Base-by-base conservation (phyloP, 257 asterid genomes). In the Solanum peruvianum region DNA sequence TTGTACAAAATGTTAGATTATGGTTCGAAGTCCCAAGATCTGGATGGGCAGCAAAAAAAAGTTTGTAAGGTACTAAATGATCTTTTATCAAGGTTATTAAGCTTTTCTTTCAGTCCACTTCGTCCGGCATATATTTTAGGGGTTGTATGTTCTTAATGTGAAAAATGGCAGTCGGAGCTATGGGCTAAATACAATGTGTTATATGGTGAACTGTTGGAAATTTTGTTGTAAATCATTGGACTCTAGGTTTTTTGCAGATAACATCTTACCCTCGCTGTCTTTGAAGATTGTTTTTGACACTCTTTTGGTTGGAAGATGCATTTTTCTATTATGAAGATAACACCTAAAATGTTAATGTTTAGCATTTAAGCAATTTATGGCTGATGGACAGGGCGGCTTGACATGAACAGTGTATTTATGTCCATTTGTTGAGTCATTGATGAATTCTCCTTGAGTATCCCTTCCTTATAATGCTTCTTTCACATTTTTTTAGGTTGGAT, bases 41-140 rank as follows among this genome's bases (percentile, higher is more conserved):
- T 96, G 47, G 95, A 93, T 21, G 96, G 98, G 82, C 92, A 91
- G 89, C 94, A 91, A 94, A 96, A 93, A 93, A 94, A 92, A 88
- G 76, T 94, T 94, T 86, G 96, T 92, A 73, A 92, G 99, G 98
- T 96, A 78, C 64, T 45, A 44, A 27, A 78, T 27, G 18, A 15
- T 78, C 41, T 31, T 45, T 78, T 45, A 16, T 45, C 45, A 29
- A 90, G n/a, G 56, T 13, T 23, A 39, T 44, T 13, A 35, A 47
- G 18, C 16, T 56, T 25, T n/a, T 37, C 20, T 66, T 31, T 15
- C 76, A 56, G 5, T 10, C 78, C 37, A 72, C 45, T 11, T 83
- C 85, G 11, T 31, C 69, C 13, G 25, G 9, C 12, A 39, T 35
- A 2, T 78, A 6, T 52, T 11, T 80, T 25, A 66, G 69, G 69